Evolutionary conservation across 2,329 filamentous ascomycete species (phyloP), one percentile per base, ranked within the genome.

Genomic region (Fusarium sp.): DNA sequence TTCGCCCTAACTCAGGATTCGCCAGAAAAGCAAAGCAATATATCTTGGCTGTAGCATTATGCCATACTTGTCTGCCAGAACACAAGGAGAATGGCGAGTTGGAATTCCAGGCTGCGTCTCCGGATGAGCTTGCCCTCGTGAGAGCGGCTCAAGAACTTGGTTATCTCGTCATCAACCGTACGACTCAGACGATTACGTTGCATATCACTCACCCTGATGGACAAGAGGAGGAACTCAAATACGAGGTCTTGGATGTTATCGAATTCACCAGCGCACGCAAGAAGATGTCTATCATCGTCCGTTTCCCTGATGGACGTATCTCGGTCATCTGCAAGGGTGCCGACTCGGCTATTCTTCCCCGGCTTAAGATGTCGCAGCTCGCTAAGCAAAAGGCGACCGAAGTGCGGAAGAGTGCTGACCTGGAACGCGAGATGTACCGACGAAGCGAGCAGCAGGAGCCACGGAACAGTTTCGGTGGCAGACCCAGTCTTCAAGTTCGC

Each of bases 211-310:
- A 81, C 17, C 76, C 81, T 4, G 81, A 82, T 32, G 85, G 84
- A 6, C 76, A 79, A 4, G 77, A 79, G 10, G 83, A 87, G 4
- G 85, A 88, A 3, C 91, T 94, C 76, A 87, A 86, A 0, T 98
- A 96, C 76, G 90, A 97, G 71, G 89, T 98, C 6, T 84, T 98
- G 35, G 94, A 98, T 77, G 89, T 97, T 5, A 94, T 98, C 68
- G 95, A 98, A 79, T 98, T 98, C 78, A 97, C 93, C 70, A 97
- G 94, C 82, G 91, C 93, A 71, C 89, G 95, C 27, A 98, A 98
- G 84, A 89, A 95, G 45, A 98, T 98, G 95, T 96, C 95, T 0
- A 91, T 98, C 47, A 84, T 98, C 30, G 90, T 98, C 3, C 92
- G 94, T n/a, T 95, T 94, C 80, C 95, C 95, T 0, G 93, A 97